These are phyloP conservation scores for Eucalyptus cladocalyx DNA, from an alignment of 345 rosid species.

Conservation along the genomic window DNA sequence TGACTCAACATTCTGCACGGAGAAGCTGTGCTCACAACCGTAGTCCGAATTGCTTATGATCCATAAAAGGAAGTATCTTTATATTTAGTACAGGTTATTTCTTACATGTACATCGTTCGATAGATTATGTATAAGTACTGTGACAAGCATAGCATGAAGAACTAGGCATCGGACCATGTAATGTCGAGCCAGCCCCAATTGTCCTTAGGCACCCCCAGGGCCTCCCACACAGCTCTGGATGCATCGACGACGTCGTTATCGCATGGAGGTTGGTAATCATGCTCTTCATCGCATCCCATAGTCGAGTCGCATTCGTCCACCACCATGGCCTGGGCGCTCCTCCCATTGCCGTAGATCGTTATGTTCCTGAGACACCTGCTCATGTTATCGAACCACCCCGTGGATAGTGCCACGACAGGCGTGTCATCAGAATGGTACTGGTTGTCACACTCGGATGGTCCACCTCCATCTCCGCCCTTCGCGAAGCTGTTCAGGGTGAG, in stretches of 20 bases:
- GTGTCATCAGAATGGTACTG: not conserved
- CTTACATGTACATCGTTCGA: not conserved
- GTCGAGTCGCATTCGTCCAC: slow-evolving; percentile 2
- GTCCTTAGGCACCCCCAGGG: not conserved
- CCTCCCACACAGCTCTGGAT: not conserved
- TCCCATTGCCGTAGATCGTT: slow-evolving; percentile 4
- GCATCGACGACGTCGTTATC: not conserved
- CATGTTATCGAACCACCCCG: slow-evolving; percentile 6
- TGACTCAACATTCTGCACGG: not conserved
- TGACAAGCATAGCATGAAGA: not conserved
- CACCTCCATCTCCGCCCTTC: slow-evolving; percentile 6
- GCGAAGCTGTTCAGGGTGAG: slow-evolving; percentile 5
- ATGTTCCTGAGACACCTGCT: slow-evolving; percentile 3
- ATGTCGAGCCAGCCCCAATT: not conserved
- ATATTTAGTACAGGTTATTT: not conserved
- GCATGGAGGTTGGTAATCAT: not conserved
- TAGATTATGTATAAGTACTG: not conserved
- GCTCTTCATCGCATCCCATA: not conserved
- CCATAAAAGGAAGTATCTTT: not conserved
- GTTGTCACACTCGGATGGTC: slow-evolving; percentile 10
- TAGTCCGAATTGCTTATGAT: too few relatives aligned
- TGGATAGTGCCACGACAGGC: slow-evolving; percentile 11
- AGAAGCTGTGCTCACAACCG: not conserved
- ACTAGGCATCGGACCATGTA: not conserved
- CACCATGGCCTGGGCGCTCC: not conserved